These are phyloP conservation scores for Kurtzmaniella fragi DNA, from an alignment of 805 yeast species.

Conservation along the genomic window DNA sequence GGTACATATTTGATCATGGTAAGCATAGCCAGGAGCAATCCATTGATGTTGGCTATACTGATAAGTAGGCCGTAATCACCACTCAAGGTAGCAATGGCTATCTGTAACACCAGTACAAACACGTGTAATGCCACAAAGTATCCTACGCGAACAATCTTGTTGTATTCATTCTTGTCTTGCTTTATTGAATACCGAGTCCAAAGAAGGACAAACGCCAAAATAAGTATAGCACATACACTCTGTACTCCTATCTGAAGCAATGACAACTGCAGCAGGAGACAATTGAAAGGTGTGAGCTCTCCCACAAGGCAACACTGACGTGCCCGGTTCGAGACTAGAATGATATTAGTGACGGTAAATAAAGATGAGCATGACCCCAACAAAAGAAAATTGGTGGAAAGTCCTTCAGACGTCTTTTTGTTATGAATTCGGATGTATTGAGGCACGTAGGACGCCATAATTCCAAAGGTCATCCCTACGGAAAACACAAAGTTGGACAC, in stretches of 20 bases:
- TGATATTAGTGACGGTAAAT: conserved; percentile 61
- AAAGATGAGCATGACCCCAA: conserved; percentile 69
- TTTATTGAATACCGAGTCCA: conserved; percentile 42
- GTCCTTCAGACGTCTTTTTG: conserved; percentile 68
- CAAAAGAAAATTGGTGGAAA: conserved; percentile 66
- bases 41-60: conserved; percentile 53
- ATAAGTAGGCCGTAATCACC: conserved; percentile 16
- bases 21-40: conserved; percentile 57
- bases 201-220: conserved; percentile 50
- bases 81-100: conserved; percentile 27
- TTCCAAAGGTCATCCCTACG: conserved; percentile 56
- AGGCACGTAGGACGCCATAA: conserved; percentile 67
- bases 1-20: conserved; percentile 76
- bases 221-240: conserved; percentile 52
- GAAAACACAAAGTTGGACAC: conserved; percentile 45
- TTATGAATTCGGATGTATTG: conserved; percentile 59
- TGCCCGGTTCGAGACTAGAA: conserved; percentile 56
- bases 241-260: conserved; percentile 64
- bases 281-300: conserved; percentile 47
- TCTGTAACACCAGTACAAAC: conserved; percentile 24
- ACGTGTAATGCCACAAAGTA: conserved; percentile 35
- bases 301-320: conserved; percentile 53
- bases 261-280: conserved; percentile 62
- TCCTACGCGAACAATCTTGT: conserved; percentile 36
- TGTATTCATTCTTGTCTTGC: conserved; percentile 43